These are phyloP conservation scores for Cyclaneusma minus DNA, from an alignment of 2,329 filamentous ascomycete species.

Conservation along the genomic window DNA sequence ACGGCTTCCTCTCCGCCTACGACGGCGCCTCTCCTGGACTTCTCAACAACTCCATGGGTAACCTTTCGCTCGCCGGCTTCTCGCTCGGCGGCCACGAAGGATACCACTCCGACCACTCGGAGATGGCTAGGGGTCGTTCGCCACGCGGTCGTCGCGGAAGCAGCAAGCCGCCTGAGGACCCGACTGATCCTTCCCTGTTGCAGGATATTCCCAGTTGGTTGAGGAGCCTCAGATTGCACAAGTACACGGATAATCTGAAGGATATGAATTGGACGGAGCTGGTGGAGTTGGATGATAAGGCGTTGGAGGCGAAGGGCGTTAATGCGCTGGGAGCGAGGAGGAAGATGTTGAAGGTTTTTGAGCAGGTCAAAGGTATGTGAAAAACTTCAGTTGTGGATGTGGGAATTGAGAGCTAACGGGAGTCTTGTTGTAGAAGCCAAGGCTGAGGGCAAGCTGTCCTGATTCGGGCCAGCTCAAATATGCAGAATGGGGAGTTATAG, in stretches of 20 bases:
- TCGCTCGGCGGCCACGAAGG: constrained; percentile 59
- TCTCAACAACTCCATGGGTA: constrained; percentile 54
- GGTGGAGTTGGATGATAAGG: constrained; percentile 82
- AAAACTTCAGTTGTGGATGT: neutral
- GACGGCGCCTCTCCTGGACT: constrained; percentile 58
- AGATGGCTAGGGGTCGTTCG: constrained; percentile 78
- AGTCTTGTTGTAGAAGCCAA: constrained; percentile 48
- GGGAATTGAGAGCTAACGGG: constrained; percentile 17
- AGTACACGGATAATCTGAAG: constrained; percentile 97
- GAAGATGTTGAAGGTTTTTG: constrained; percentile 99
- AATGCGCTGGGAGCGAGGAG: constrained; percentile 87
- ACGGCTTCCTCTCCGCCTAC: constrained; percentile 84
- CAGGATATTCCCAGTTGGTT: constrained; percentile 96
- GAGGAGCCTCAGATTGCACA: constrained; percentile 84
- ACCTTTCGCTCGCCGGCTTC: constrained; percentile 58
- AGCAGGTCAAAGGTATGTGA: constrained; percentile 66
- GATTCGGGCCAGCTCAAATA: too few species aligned
- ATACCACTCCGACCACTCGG: constrained; percentile 87
- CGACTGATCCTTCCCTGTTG: constrained; percentile 76
- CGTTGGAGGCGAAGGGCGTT: constrained; percentile 80
- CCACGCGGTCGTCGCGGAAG: constrained; percentile 83
- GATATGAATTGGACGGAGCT: constrained; percentile 94
- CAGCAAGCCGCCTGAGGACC: constrained; percentile 95
- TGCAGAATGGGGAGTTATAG: too few species aligned
- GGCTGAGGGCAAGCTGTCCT: constrained; percentile 53